Evolutionary conservation across 2,329 filamentous ascomycete genomes (phyloP), one percentile per base, ranked within the genome.

Genomic region (Alternaria panax): DNA sequence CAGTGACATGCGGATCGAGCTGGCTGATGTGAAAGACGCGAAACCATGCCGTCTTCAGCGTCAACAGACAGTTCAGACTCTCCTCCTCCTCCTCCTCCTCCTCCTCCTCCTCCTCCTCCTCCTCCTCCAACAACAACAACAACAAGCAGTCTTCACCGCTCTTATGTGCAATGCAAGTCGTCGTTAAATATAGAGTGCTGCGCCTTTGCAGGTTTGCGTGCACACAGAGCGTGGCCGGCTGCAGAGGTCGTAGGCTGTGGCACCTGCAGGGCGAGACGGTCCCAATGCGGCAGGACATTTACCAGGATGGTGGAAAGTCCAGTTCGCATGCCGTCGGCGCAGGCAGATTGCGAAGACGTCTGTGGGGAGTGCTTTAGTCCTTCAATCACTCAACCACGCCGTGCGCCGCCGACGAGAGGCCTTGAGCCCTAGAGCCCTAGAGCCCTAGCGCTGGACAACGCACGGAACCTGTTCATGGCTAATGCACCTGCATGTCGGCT

Each of bases 401-500:
- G 51, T 51, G 54, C 53, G 55, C 57, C 65, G 62, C 65, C 56
- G 62, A 63, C 57, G 52, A 62, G 63, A 54, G 45, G 68, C 63
- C 62, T 63, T 72, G 64, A 65, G 65, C 64, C 64, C 64, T 61
- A 32, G 60, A 61, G 61, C 63, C 63, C 62, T 63, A 72, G 64
- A 65, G 65, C 64, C 64, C 64, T 61, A 32, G 60, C 62, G 61
- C 63, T 65, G 73, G 72, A 66, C 47, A 68, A 59, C 63, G 74
- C 69, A 74, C 72, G 72, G 74, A 72, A 74, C 71, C 68, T 71
- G 72, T 73, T 72, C 73, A 70, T 67, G 67, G 68, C 73, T 75
- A 73, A 76, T 77, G 75, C 75, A 73, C 64, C 52, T 56, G 52
- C 45, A 55, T 34, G 62, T 74, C 69, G 69, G 72, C 68, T 66